A percentile compares a stretch with the other conserved stretches of the same genome.
These are phyloP conservation scores for Bertia moriformis DNA, from an alignment of 2,329 filamentous ascomycete species.

Conservation along the genomic window DNA sequence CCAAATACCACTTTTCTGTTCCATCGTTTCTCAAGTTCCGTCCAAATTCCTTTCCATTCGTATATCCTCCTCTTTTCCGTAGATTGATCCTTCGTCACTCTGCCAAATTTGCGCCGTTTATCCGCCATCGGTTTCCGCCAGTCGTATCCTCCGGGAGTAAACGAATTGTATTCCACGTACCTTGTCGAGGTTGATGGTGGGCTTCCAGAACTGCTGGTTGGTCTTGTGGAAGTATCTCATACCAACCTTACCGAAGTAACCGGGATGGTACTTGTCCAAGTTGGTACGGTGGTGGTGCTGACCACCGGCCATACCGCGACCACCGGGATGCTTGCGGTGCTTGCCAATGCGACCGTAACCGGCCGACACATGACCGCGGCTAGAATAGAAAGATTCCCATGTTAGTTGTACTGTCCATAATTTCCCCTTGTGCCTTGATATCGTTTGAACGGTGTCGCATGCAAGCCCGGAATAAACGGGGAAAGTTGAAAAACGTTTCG, in stretches of 20 bases:
- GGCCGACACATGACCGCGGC: conserved; percentile 94
- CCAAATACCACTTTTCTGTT: too few species aligned
- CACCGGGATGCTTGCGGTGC: conserved; percentile 83
- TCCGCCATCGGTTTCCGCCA: not conserved
- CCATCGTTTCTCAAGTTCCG: too few species aligned
- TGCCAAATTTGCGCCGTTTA: not conserved
- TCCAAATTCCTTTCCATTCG: too few species aligned
- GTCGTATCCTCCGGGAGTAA: not conserved
- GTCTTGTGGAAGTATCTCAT: conserved; percentile 96
- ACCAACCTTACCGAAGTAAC: conserved; percentile 98
- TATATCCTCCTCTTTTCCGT: too few species aligned
- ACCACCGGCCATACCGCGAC: conserved; percentile 88
- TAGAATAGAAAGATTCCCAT: conserved; percentile 21
- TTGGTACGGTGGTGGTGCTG: conserved; percentile 97
- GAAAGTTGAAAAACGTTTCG: too few species aligned
- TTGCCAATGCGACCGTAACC: conserved; percentile 98
- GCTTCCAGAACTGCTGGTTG: conserved; percentile 95
- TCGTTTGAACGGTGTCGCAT: not conserved
- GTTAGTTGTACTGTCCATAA: conserved; percentile 10
- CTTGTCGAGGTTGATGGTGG: conserved; percentile 97
- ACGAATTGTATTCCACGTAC: conserved; percentile 30
- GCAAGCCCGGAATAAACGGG: not conserved
- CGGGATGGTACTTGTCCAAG: conserved; percentile 72
- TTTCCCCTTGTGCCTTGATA: conserved; percentile 4
- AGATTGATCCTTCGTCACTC: not conserved